Percentiles rank a stretch among this genome's conserved stretches.
Evolutionary conservation across 2,329 filamentous ascomycete species (phyloP).

Genomic region (Knufia fluminis): DNA sequence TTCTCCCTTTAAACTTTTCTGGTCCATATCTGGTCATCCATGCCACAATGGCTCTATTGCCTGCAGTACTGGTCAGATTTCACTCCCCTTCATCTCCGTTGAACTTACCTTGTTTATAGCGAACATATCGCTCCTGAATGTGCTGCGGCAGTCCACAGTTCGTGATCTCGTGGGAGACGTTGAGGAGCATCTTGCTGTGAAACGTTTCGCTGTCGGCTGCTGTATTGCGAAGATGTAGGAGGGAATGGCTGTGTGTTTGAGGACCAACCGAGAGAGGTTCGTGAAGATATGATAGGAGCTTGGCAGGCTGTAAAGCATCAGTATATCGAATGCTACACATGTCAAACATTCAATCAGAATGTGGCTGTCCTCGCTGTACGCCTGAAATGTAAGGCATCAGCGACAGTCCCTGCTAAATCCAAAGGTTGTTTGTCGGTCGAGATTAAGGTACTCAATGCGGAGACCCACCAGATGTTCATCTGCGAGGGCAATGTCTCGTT

Average conservation of each 20-base stretch:
- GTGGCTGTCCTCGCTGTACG: neutral
- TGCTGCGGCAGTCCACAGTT: constrained; percentile 22
- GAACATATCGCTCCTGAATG: constrained; percentile 23
- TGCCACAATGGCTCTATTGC: constrained; percentile 23
- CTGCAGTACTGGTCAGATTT: neutral
- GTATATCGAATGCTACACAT: no score
- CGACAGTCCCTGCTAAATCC: no score
- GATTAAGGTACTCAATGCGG: neutral
- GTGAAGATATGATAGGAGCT: no score
- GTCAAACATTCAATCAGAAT: neutral
- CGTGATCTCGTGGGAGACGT: constrained; percentile 19
- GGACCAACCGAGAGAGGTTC: no score
- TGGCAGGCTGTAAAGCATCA: no score
- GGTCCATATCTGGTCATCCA: constrained; percentile 24
- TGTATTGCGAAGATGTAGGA: neutral
- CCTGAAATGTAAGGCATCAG: neutral
- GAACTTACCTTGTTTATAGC: constrained; percentile 23
- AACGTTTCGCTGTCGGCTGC: neutral
- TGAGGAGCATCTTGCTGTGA: constrained; percentile 18
- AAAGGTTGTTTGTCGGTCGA: neutral
- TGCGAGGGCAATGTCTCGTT: no score
- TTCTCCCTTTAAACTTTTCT: constrained; percentile 12
- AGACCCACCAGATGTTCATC: no score
- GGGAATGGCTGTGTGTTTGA: no score
- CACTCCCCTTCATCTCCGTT: neutral